Evolutionary conservation across 805 yeast genomes (phyloP), one percentile per base, ranked within the genome.

Genomic region (Spathaspora arborariae): DNA sequence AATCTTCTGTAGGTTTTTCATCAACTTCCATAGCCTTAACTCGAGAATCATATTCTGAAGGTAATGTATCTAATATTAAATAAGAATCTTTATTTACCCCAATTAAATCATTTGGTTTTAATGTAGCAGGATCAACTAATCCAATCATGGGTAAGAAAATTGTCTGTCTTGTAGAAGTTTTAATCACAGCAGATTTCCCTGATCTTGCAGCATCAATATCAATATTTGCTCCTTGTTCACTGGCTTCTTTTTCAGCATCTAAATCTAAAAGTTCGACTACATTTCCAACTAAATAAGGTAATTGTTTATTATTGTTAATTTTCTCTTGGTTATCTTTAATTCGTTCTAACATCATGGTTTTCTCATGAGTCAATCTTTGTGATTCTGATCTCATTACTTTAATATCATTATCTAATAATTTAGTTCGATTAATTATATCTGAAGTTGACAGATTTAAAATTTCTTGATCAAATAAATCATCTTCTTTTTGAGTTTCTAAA

Each of bases 21-120:
- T 94, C 99, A 44, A 94, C 99, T 67, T 94, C 99, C 99, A 94
- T 88, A 10, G 98, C 98, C 71, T 94, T 94, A 44, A 94, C 99
- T 58, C 99, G 80, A 46, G 96, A 86, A 67, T 94, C 99, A 63
- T 94, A 94, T 68, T 94, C 99, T 2, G 97, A 90, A 9, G 99
- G 99, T 54, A 94, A 75, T 6, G 96, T 90, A 68, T 94, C 99
- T 57, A 94, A 76, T 45, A 94, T 86, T 55, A 94, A 77, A 63
- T 91, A 94, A 6, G 97, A 88, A 64, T 94, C 99, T 70, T 94
- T 94, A 67, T 94, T 94, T 46, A 94, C 99, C 59, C 99, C 99
- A 49, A 94, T 95, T 57, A 94, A 75, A 63, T 94, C 99, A 56
- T 95, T 95, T n/a, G 99, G 99, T 67, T 88, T 92, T 56, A 94